Base-by-base conservation (phyloP, 2,329 filamentous ascomycete species). In the Aotearoamyces nothofagi region DNA sequence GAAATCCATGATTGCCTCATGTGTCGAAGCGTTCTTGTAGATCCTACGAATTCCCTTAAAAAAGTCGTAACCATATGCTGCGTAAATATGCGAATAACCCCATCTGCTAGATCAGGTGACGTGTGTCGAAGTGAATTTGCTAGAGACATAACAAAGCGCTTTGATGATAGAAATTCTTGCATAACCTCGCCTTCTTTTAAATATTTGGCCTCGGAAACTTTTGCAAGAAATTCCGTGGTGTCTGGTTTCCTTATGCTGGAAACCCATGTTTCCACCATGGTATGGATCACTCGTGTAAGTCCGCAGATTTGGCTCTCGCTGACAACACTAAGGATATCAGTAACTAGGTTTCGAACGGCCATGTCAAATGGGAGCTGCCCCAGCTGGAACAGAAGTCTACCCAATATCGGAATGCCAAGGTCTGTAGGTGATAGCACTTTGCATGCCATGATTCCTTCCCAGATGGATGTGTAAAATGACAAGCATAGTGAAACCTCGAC, bases 291-390 rank as follows among this genome's bases (percentile, higher is more conserved):
- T 15, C 16, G 24, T 15, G 26, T 13, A 17, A 42, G 33, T 11
- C 24, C 13, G 4, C 30, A n/a, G 5, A 42, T 28, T 20, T 48
- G 44, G 17, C 22, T 6, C 8, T 15, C 11, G 24, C 40, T 37
- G 5, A 37, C 24, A 3, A 38, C 39, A 31, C 26, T 24, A 15
- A 47, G 27, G 7, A 47, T 32, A n/a, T 30, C 30, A 5, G 25
- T 25, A 12, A 33, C 29, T 10, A 49, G 20, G 23, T 12, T 20
- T 26, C 37, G 37, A 7, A 41, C 27, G 24, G 32, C 30, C 15
- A 24, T 17, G 12, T 31, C 32, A 15, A 33, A 31, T 6, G 37
- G 29, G 17, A 45, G 27, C 12, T 33, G n/a, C 12, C 32, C 27
- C 7, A 49, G 24, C 9, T 30, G 28, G 5, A 9, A 24, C 5